phyloP scores from a whole-genome alignment of 129 eudicot species.

The Mikania micrantha region DNA sequence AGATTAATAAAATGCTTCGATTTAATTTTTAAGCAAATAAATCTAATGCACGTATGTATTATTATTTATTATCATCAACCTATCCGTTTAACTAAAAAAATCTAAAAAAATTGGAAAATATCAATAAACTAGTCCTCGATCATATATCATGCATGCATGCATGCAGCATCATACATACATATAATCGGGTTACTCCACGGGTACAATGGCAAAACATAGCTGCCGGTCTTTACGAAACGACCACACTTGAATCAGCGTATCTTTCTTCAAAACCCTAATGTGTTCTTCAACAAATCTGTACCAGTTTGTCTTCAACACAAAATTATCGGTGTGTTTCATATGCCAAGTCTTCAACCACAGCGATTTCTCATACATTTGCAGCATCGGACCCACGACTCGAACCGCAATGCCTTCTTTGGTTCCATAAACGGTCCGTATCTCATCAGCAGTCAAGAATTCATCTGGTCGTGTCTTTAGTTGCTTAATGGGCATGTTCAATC shows the following conservation, averaged over 20 bases:
- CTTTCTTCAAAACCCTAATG: not conserved
- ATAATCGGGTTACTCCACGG: not conserved
- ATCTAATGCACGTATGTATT: too few relatives aligned
- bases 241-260: conserved; percentile 10
- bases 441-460: not conserved
- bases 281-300: not conserved
- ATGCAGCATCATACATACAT: too few relatives aligned
- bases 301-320: conserved; percentile 6
- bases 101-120: too few relatives aligned
- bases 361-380: not conserved
- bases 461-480: not conserved
- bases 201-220: conserved; percentile 6
- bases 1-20: too few relatives aligned
- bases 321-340: not conserved
- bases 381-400: not conserved
- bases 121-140: too few relatives aligned
- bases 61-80: too few relatives aligned
- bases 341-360: not conserved
- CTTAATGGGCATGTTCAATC: not conserved
- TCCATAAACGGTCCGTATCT: not conserved
- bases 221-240: not conserved
- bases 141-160: too few relatives aligned
- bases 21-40: too few relatives aligned
- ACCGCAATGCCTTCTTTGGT: not conserved
- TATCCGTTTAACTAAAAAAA: too few relatives aligned